A percentile compares a stretch with the other conserved stretches of the same genome.
Evolutionary conservation across 2,329 filamentous ascomycete species (phyloP).

Genomic region (Fusarium cicatricum): DNA sequence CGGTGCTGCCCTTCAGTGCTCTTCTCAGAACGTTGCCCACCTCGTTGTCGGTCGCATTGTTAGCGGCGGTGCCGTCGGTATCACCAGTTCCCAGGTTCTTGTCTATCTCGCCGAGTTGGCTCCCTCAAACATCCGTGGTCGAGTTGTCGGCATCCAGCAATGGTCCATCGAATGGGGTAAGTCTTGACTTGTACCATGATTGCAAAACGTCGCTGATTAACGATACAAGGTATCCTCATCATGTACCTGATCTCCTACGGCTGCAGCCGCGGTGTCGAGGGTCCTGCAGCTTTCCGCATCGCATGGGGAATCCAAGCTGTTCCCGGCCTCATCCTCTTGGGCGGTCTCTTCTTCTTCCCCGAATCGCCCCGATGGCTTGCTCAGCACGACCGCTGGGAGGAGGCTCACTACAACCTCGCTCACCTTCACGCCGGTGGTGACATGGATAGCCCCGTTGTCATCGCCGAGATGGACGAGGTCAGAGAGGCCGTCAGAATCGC

Average conservation of each 20-base stretch:
- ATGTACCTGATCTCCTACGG: conserved; percentile 76
- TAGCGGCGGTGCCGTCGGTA: conserved; percentile 72
- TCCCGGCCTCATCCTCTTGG: conserved; percentile 64
- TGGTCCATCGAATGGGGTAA: conserved; percentile 72
- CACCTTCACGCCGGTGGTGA: conserved; percentile 66
- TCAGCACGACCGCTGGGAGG: conserved; percentile 67
- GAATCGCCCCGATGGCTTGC: conserved; percentile 71
- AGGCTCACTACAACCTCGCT: conserved; percentile 60
- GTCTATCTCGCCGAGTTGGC: conserved; percentile 75
- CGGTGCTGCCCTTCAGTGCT: conserved; percentile 67
- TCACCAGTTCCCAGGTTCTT: conserved; percentile 72
- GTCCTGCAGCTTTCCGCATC: conserved; percentile 66
- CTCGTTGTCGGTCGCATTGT: conserved; percentile 65
- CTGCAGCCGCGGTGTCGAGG: conserved; percentile 61
- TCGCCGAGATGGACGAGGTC: conserved; percentile 66
- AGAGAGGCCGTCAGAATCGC: conserved; percentile 50
- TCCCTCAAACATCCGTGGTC: conserved; percentile 63
- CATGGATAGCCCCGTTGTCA: conserved; percentile 60
- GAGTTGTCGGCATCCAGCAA: conserved; percentile 76
- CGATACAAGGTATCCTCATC: conserved; percentile 66
- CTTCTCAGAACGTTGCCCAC: conserved; percentile 64
- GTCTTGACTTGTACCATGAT: not conserved
- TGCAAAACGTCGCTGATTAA: not conserved
- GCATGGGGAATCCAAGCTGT: conserved; percentile 73
- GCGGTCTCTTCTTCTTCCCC: conserved; percentile 67